These are phyloP conservation scores for Trichaptum fuscoviolaceum DNA, from an alignment of 768 basidiomycete genomes.

Conservation along the genomic window DNA sequence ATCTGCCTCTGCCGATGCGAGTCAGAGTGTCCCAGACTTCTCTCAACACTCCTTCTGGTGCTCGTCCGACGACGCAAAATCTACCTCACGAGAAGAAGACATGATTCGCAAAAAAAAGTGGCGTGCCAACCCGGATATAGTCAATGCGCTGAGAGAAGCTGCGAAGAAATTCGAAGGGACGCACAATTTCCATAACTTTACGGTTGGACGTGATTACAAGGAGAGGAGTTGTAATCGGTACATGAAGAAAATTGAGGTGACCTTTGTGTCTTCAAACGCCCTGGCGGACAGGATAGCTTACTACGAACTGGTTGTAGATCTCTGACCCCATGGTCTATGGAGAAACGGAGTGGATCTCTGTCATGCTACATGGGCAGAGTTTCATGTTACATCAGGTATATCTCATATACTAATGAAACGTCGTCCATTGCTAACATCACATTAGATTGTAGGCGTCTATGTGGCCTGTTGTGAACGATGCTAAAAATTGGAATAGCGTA, in stretches of 20 bases:
- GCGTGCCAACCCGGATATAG: slow-evolving; percentile 49
- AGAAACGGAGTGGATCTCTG: slow-evolving; percentile 91
- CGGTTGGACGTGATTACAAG: slow-evolving; percentile 77
- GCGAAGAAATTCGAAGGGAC: slow-evolving; percentile 75
- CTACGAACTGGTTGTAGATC: slow-evolving; percentile 39
- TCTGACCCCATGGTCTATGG: slow-evolving; percentile 85
- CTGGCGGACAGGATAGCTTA: neutral
- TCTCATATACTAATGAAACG: slow-evolving; percentile 19
- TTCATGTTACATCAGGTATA: slow-evolving; percentile 97
- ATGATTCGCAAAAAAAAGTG: slow-evolving; percentile 64
- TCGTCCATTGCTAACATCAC: neutral
- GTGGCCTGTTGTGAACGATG: slow-evolving; percentile 7
- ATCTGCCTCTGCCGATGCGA: slow-evolving; percentile 18
- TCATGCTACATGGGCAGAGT: slow-evolving; percentile 92
- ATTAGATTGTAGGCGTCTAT: slow-evolving; percentile 13
- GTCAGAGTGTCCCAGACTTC: slow-evolving; percentile 16
- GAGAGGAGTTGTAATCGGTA: slow-evolving; percentile 81
- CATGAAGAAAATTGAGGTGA: slow-evolving; percentile 84
- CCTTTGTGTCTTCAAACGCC: slow-evolving; percentile 3
- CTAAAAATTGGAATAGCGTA: slow-evolving; percentile 55
- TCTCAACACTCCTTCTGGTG: slow-evolving; percentile 61
- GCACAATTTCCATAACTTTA: slow-evolving; percentile 98
- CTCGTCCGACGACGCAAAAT: slow-evolving; percentile 22
- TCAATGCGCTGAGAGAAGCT: slow-evolving; percentile 51
- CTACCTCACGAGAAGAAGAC: slow-evolving; percentile 42